Percentiles rank a stretch among this genome's conserved stretches.
phyloP scores from a whole-genome alignment of 2,329 filamentous ascomycete species.

The Hymenoscyphus fraxineus region DNA sequence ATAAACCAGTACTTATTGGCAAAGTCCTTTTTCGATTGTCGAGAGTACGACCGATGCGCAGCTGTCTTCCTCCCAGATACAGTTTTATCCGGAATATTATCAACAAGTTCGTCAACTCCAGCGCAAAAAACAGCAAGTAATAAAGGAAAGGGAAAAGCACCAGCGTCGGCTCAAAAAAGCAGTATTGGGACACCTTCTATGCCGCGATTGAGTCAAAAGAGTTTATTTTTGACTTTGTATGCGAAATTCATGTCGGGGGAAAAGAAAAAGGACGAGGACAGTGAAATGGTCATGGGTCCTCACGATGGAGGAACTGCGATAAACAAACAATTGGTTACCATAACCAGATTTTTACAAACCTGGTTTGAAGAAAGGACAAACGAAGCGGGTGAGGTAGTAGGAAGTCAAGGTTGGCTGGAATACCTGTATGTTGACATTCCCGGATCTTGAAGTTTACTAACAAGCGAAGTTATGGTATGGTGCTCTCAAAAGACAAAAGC shows the following conservation, averaged over 20 bases:
- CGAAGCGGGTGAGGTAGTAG: conserved; percentile 54
- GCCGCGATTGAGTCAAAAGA: conserved; percentile 76
- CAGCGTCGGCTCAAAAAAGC: conserved; percentile 15
- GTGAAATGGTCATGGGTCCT: conserved; percentile 94
- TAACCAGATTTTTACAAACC: conserved; percentile 71
- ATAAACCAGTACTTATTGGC: conserved; percentile 81
- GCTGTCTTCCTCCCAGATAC: conserved; percentile 81
- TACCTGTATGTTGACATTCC: conserved; percentile 53
- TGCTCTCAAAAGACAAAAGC: conserved; percentile 86
- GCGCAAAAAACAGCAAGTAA: conserved; percentile 39
- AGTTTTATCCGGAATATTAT: conserved; percentile 64
- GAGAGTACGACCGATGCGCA: conserved; percentile 90
- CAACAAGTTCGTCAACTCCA: conserved; percentile 40
- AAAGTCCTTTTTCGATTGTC: conserved; percentile 91
- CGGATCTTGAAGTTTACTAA: not conserved
- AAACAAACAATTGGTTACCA: conserved; percentile 78
- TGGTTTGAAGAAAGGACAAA: conserved; percentile 70
- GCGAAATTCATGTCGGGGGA: conserved; percentile 91
- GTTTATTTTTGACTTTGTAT: conserved; percentile 86
- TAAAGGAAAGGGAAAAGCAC: conserved; percentile 61
- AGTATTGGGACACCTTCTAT: conserved; percentile 32
- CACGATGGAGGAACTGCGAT: conserved; percentile 78
- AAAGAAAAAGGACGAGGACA: conserved; percentile 93
- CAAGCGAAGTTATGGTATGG: conserved; percentile 69
- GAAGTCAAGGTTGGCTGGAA: conserved; percentile 89